Evolutionary conservation across 1,139 yeast species (phyloP).

Genomic region (Hyphopichia burtonii): DNA sequence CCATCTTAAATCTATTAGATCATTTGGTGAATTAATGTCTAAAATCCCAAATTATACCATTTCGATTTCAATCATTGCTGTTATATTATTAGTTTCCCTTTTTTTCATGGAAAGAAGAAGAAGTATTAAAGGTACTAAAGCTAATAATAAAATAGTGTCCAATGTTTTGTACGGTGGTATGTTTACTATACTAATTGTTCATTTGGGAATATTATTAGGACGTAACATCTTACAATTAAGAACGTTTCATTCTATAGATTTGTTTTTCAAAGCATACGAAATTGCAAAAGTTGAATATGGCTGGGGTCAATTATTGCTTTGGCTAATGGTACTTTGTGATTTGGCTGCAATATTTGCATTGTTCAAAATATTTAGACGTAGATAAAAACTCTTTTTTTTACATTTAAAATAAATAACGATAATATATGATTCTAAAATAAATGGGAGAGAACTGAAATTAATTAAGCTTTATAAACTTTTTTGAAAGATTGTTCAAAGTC

Average conservation of each 20-base stretch:
- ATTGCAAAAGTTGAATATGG: neutral
- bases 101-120: neutral
- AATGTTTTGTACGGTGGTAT: neutral
- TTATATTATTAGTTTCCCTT: neutral
- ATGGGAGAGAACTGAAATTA: too few species aligned
- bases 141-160: neutral
- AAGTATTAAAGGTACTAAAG: neutral
- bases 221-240: neutral
- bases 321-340: neutral
- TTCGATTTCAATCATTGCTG: neutral
- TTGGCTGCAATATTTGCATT: neutral
- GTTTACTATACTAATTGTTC: neutral
- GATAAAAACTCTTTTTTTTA: neutral
- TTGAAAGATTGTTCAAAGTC: constrained; percentile 84
- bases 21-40: constrained; percentile 3
- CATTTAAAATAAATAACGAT: too few species aligned
- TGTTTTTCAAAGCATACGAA: neutral
- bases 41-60: neutral
- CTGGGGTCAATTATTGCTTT: neutral
- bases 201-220: neutral
- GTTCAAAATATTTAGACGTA: neutral
- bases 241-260: neutral
- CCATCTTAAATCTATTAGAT: neutral
- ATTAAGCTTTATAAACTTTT: constrained; percentile 34
- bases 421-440: too few species aligned